Percentiles rank a stretch among this genome's conserved stretches.
These are phyloP conservation scores for Cenchrus purpureus DNA, from an alignment of 176 grass and related monocot species.

Conservation along the genomic window DNA sequence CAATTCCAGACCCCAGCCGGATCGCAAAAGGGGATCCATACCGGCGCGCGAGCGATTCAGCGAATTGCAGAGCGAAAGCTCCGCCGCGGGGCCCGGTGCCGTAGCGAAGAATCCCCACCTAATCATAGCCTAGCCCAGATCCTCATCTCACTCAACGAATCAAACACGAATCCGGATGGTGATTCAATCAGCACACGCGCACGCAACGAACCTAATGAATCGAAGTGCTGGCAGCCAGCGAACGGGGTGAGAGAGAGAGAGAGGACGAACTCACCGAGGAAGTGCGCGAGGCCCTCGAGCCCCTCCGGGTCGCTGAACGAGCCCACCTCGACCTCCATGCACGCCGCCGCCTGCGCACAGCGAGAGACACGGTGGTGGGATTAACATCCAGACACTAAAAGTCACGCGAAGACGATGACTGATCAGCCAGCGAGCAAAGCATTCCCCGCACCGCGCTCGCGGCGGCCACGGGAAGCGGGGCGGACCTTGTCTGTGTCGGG, in stretches of 20 bases:
- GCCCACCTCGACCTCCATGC: conserved; percentile 87
- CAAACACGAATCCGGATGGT: conserved; percentile 10
- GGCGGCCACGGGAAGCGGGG: neutral
- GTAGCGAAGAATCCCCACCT: conserved; percentile 6
- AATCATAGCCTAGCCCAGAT: conserved; percentile 11
- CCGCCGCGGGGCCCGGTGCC: conserved; percentile 16
- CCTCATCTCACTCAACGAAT: conserved; percentile 25
- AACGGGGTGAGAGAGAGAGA: neutral
- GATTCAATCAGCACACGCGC: conserved; percentile 10
- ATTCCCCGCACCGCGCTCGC: neutral
- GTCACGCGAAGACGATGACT: neutral
- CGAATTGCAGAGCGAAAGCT: conserved; percentile 8
- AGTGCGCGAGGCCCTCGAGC: conserved; percentile 95
- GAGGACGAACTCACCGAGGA: conserved; percentile 66
- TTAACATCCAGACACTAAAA: neutral
- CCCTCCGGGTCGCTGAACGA: conserved; percentile 87
- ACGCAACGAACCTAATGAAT: conserved; percentile 25
- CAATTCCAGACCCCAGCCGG: conserved; percentile 16
- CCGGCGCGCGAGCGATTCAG: neutral
- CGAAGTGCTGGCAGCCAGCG: neutral
- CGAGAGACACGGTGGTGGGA: neutral
- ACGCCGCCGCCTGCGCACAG: conserved; percentile 72
- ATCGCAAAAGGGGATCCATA: conserved; percentile 34
- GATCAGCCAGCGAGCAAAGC: neutral
- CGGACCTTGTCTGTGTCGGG: conserved; percentile 86